Evolutionary conservation across 2,329 filamentous ascomycete genomes (phyloP).

Genomic region (Phialophora verrucosa): DNA sequence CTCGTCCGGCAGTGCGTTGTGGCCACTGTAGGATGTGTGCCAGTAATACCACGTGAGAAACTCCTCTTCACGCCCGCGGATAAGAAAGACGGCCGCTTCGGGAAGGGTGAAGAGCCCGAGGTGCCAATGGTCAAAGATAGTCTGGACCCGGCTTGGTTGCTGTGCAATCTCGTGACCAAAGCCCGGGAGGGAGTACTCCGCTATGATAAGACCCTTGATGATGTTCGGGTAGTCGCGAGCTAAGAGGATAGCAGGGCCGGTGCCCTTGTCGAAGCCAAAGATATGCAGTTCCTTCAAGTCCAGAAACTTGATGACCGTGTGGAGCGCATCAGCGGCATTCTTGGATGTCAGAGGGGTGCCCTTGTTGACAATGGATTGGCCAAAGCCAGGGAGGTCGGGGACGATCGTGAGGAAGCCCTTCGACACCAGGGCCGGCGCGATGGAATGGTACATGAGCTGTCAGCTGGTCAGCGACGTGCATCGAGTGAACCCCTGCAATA

Average conservation of each 20-base stretch:
- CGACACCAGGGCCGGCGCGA: not conserved
- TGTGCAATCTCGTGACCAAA: conserved; percentile 4
- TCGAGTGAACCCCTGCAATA: not conserved
- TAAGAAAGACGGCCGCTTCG: not conserved
- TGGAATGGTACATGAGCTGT: conserved; percentile 7
- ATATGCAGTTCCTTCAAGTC: conserved; percentile 2
- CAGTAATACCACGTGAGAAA: conserved; percentile 9
- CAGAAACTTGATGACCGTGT: conserved; percentile 7
- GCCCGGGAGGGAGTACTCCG: not conserved
- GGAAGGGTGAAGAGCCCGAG: conserved; percentile 3
- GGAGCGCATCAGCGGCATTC: conserved; percentile 6
- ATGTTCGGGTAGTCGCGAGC: not conserved
- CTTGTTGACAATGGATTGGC: conserved; percentile 6
- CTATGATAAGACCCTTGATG: conserved; percentile 4
- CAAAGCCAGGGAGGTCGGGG: conserved; percentile 2
- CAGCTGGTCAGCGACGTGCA: not conserved
- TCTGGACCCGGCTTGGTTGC: conserved; percentile 46
- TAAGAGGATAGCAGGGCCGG: not conserved
- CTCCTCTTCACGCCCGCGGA: conserved; percentile 4
- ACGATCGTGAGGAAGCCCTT: conserved; percentile 6
- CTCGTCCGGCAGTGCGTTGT: conserved; percentile 1
- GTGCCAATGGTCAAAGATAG: conserved; percentile 1
- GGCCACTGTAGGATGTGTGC: not conserved
- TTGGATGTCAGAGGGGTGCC: not conserved
- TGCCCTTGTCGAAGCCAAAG: conserved; percentile 1